These are phyloP conservation scores for Aspergillus quadrilineatus DNA, from an alignment of 2,329 filamentous ascomycete species.

Conservation along the genomic window DNA sequence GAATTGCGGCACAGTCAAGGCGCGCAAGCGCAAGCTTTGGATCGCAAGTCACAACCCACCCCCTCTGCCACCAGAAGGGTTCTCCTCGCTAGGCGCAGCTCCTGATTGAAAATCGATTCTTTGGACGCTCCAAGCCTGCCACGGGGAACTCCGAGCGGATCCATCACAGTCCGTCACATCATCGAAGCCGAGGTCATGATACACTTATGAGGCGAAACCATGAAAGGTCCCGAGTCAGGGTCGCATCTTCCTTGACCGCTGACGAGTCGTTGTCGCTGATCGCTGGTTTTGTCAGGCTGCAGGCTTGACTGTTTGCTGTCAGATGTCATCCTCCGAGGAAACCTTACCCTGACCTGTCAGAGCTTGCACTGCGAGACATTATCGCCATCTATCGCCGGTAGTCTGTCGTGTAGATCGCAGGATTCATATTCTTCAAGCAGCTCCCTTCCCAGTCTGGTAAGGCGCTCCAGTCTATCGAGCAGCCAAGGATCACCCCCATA, in stretches of 20 bases:
- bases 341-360: conserved; percentile 11
- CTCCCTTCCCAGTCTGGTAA: background rate
- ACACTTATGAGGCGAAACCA: background rate
- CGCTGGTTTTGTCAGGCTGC: background rate
- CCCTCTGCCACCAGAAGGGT: background rate
- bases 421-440: conserved; percentile 2
- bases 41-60: background rate
- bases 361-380: background rate
- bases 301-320: background rate
- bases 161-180: background rate
- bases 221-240: background rate
- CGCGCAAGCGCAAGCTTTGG: conserved; percentile 17
- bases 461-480: background rate
- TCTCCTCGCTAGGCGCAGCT: background rate
- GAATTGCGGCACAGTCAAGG: conserved; percentile 24
- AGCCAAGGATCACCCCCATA: background rate
- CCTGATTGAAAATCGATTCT: background rate
- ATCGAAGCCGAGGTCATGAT: background rate
- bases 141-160: conserved; percentile 1
- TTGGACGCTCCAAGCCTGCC: background rate
- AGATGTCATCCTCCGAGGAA: conserved; percentile 10
- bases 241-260: background rate
- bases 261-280: background rate
- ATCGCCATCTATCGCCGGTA: background rate
- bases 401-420: background rate